Evolutionary conservation across 2,329 filamentous ascomycete species (phyloP), one percentile per base, ranked within the genome.

Genomic region (Colletotrichum scovillei): DNA sequence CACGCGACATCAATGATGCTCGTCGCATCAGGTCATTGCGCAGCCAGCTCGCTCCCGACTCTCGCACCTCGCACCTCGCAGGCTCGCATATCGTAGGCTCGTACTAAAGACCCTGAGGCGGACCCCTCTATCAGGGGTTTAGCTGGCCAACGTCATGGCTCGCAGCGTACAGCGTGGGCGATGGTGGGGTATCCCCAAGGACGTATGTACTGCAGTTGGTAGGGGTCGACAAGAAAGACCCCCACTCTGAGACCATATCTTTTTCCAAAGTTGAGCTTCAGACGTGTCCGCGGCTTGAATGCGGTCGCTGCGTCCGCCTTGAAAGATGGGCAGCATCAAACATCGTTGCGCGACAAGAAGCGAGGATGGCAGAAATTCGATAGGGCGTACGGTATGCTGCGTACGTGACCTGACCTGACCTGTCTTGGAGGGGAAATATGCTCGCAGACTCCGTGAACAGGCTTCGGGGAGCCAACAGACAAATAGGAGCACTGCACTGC

Each of bases 401-500:
- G 32, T 32, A 35, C 32, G 32, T 42, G 38, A 16, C 38, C 38
- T 42, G 46, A 58, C 32, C 65, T 70, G 62, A 56, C 55, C 19
- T 70, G 49, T 73, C 35, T 57, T 55, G 42, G 62, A 58, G 71
- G 56, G 71, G 62, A 65, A 71, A 65, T 52, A 62, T 49, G 49
- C 63, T 66, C 56, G 55, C 66, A 30, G 71, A 42, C 55, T 63
- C 55, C 60, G 71, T 28, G 56, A 70, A 70, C 70, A 70, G 53
- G 70, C 70, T 62, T 70, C 60, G 49, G 32, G 46, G 62, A 55
- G 30, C 63, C 62, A 72, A 74, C 59, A 72, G 73, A 56, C 74
- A 75, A 73, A 75, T 75, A 64, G 70, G 63, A 75, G 69, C 53
- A 46, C 58, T 57, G 67, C 58, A 67, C 65, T 22, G 62, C 69